A percentile compares a stretch with the other conserved stretches of the same genome.
These are phyloP conservation scores for Calonectria hongkongensis DNA, from an alignment of 2,329 filamentous ascomycete genomes.

Conservation along the genomic window DNA sequence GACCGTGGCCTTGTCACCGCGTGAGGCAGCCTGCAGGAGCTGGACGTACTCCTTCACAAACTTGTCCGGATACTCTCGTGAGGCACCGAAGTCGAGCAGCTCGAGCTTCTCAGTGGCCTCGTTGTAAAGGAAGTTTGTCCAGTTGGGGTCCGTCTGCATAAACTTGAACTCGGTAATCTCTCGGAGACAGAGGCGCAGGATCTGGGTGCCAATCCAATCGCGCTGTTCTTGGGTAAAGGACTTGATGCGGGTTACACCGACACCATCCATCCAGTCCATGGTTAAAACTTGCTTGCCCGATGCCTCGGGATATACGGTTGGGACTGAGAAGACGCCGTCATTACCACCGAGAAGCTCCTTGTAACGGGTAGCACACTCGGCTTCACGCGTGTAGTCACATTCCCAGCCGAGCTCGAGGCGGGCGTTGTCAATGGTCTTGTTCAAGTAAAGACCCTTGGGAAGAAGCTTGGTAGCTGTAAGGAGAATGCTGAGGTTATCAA, in stretches of 20 bases:
- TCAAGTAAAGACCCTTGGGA: slow-evolving; percentile 92
- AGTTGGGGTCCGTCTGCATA: slow-evolving; percentile 99
- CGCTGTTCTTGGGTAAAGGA: slow-evolving; percentile 87
- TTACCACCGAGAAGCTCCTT: slow-evolving; percentile 81
- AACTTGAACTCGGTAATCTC: slow-evolving; percentile 96
- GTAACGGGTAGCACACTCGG: slow-evolving; percentile 86
- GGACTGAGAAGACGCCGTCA: slow-evolving; percentile 84
- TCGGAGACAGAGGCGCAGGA: slow-evolving; percentile 91
- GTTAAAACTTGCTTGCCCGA: slow-evolving; percentile 92
- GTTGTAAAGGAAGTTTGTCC: slow-evolving; percentile 99
- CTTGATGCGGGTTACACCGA: slow-evolving; percentile 87
- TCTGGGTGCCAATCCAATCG: slow-evolving; percentile 97
- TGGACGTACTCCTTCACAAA: slow-evolving; percentile 89
- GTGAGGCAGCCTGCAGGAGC: slow-evolving; percentile 87
- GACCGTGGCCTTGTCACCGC: slow-evolving; percentile 78
- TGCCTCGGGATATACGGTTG: slow-evolving; percentile 84
- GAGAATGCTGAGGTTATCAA: slow-evolving; percentile 93
- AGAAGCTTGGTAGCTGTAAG: slow-evolving; percentile 92
- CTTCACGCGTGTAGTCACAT: slow-evolving; percentile 95
- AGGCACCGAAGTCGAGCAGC: slow-evolving; percentile 96
- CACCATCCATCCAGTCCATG: slow-evolving; percentile 92
- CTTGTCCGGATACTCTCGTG: slow-evolving; percentile 85
- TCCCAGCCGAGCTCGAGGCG: slow-evolving; percentile 96
- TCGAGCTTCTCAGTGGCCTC: slow-evolving; percentile 82
- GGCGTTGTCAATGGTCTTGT: slow-evolving; percentile 98